phyloP scores from a whole-genome alignment of 306 rosid species.

The Potentilla sterilis region DNA sequence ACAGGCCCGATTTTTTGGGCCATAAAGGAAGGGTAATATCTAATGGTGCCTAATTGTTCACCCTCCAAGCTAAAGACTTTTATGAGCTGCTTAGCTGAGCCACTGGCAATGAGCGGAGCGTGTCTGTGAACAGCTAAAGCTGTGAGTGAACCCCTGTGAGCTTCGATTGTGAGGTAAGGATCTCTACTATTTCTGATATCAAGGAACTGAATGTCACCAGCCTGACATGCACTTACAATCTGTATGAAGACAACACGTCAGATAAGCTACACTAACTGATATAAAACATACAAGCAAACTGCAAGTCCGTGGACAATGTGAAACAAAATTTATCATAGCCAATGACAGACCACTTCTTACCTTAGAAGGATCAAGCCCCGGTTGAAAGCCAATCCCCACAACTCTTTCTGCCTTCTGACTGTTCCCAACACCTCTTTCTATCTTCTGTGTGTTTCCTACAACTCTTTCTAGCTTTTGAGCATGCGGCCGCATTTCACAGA shows the following conservation, averaged over 20 bases:
- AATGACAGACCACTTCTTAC: conserved; percentile 36
- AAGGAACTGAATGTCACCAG: conserved; percentile 90
- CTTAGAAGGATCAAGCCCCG: conserved; percentile 91
- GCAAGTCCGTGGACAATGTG: background rate
- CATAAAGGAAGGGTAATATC: conserved; percentile 87
- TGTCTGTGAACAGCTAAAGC: conserved; percentile 97
- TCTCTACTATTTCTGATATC: conserved; percentile 73
- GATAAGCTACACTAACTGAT: background rate
- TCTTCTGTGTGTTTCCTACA: conserved; percentile 61
- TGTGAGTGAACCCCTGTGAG: conserved; percentile 90
- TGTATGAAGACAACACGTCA: conserved; percentile 29
- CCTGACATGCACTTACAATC: conserved; percentile 97
- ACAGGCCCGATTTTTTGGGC: conserved; percentile 94
- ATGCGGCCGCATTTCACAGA: conserved; percentile 72
- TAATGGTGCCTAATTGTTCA: conserved; percentile 73
- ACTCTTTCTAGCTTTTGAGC: conserved; percentile 67
- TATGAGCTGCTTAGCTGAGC: conserved; percentile 90
- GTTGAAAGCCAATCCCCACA: conserved; percentile 95
- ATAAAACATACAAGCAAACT: background rate
- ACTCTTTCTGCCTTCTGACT: conserved; percentile 69
- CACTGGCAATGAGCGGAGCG: conserved; percentile 93
- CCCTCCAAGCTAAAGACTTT: conserved; percentile 90
- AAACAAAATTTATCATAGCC: background rate
- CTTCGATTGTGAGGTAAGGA: conserved; percentile 75
- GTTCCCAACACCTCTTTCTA: conserved; percentile 83